Evolutionary conservation across 805 yeast genomes (phyloP).

Genomic region (Naumovozyma dairenensis): DNA sequence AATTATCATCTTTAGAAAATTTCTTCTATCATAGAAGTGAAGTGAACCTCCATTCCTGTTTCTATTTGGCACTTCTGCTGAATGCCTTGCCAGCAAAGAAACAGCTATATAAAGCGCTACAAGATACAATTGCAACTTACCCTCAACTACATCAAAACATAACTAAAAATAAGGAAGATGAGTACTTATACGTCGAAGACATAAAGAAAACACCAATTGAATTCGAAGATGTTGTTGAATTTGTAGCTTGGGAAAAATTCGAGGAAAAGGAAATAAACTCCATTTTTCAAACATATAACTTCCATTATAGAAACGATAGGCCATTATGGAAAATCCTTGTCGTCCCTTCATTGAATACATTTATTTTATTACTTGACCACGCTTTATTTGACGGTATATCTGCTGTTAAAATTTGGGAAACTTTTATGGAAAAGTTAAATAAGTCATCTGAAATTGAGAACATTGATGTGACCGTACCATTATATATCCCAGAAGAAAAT

Average conservation of each 20-base stretch:
- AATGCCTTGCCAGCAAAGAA: conserved; percentile 11
- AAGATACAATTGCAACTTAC: conserved; percentile 6
- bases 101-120: conserved; percentile 9
- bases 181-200: conserved; percentile 4
- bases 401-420: conserved; percentile 14
- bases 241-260: conserved; percentile 8
- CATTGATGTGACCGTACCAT: not conserved
- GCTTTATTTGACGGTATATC: conserved; percentile 24
- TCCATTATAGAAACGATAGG: conserved; percentile 8
- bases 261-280: conserved; percentile 9
- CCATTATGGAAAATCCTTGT: conserved; percentile 24
- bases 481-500: not conserved
- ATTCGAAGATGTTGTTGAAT: conserved; percentile 17
- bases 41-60: conserved; percentile 21
- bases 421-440: conserved; percentile 9
- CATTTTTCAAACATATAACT: conserved; percentile 14
- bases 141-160: conserved; percentile 18
- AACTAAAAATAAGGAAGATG: not conserved
- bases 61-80: conserved; percentile 15
- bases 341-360: conserved; percentile 8
- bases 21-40: conserved; percentile 19
- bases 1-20: conserved; percentile 12
- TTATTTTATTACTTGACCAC: conserved; percentile 19
- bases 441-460: not conserved
- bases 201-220: conserved; percentile 5